A percentile compares a stretch with the other conserved stretches of the same genome.
Conservation (phyloP, 2,329 filamentous ascomycete species). For the Apiospora pterosperma region DNA sequence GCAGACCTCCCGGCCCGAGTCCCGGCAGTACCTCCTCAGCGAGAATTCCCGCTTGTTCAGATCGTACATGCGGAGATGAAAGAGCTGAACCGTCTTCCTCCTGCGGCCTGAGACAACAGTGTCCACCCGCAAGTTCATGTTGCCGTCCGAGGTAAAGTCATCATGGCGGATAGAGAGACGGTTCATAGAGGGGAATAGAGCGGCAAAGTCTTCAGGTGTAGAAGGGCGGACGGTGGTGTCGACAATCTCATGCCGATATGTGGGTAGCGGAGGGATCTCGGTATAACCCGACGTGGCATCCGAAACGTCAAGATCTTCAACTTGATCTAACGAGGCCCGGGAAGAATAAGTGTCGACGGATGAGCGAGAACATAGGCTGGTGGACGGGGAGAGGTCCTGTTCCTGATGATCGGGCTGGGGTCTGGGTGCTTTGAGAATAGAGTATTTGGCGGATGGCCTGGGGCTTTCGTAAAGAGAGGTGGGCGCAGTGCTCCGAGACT, state of each 20-base stretch:
- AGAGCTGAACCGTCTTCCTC: conserved; percentile 71
- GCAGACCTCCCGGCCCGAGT: conserved; percentile 91
- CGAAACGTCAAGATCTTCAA: conserved; percentile 33
- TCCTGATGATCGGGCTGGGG: conserved; percentile 17
- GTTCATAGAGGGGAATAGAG: conserved; percentile 81
- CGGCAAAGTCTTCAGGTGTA: conserved; percentile 76
- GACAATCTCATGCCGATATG: conserved; percentile 59
- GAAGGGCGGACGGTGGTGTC: conserved; percentile 69
- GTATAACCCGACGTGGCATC: conserved; percentile 28
- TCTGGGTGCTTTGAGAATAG: conserved; percentile 16
- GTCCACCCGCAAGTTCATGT: conserved; percentile 93
- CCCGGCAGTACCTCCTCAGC: conserved; percentile 83
- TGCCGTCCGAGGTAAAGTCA: conserved; percentile 84
- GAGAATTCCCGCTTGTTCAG: conserved; percentile 84
- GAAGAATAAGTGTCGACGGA: conserved; percentile 83
- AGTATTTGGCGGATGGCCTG: conserved; percentile 33
- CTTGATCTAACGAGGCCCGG: conserved; percentile 58
- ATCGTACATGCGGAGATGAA: conserved; percentile 94
- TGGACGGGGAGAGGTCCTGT: conserved; percentile 37
- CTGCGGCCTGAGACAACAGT: conserved; percentile 66
- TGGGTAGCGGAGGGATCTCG: conserved; percentile 51
- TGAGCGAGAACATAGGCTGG: conserved; percentile 45
- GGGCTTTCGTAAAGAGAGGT: conserved; percentile 43
- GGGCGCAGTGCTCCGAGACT: conserved; percentile 44
- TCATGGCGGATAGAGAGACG: conserved; percentile 84